These are phyloP conservation scores for Sarocladium strictum DNA, from an alignment of 2,329 filamentous ascomycete species.

Conservation along the genomic window DNA sequence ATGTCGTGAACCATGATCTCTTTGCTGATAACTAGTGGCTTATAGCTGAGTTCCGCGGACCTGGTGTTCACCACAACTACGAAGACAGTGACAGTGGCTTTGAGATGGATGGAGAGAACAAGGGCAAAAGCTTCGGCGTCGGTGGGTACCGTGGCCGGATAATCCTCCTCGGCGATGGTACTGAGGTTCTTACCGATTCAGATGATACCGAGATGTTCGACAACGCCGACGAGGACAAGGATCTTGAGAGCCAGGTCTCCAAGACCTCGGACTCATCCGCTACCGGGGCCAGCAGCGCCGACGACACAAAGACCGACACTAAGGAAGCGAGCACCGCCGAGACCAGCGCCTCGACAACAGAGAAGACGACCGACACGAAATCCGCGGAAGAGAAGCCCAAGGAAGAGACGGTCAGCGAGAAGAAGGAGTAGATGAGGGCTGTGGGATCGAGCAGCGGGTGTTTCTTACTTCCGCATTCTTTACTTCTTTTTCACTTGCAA, in stretches of 20 bases:
- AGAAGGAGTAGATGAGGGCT: slow-evolving; percentile 6
- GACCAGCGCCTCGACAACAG: slow-evolving; percentile 13
- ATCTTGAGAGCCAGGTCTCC: slow-evolving; percentile 76
- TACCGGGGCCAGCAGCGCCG: slow-evolving; percentile 12
- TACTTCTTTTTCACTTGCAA: background rate
- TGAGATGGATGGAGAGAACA: slow-evolving; percentile 66
- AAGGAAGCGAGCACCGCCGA: slow-evolving; percentile 12
- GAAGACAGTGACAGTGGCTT: slow-evolving; percentile 75
- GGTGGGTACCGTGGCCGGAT: slow-evolving; percentile 76
- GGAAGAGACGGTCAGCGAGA: slow-evolving; percentile 5
- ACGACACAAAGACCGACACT: slow-evolving; percentile 12
- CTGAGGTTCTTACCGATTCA: slow-evolving; percentile 82
- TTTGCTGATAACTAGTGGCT: slow-evolving; percentile 15
- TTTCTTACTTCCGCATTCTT: background rate
- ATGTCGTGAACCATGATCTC: slow-evolving; percentile 2
- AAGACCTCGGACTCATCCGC: slow-evolving; percentile 39
- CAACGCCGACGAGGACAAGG: slow-evolving; percentile 76
- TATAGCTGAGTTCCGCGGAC: slow-evolving; percentile 77
- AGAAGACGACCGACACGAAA: slow-evolving; percentile 14
- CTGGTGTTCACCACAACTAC: slow-evolving; percentile 75
- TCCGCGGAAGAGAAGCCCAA: slow-evolving; percentile 18
- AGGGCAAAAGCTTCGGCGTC: slow-evolving; percentile 55
- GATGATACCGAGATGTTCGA: slow-evolving; percentile 94
- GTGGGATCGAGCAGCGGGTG: slow-evolving; percentile 12
- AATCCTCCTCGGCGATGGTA: slow-evolving; percentile 92